These are phyloP conservation scores for Orbilia blumenaviensis DNA, from an alignment of 2,329 filamentous ascomycete genomes.

Conservation along the genomic window DNA sequence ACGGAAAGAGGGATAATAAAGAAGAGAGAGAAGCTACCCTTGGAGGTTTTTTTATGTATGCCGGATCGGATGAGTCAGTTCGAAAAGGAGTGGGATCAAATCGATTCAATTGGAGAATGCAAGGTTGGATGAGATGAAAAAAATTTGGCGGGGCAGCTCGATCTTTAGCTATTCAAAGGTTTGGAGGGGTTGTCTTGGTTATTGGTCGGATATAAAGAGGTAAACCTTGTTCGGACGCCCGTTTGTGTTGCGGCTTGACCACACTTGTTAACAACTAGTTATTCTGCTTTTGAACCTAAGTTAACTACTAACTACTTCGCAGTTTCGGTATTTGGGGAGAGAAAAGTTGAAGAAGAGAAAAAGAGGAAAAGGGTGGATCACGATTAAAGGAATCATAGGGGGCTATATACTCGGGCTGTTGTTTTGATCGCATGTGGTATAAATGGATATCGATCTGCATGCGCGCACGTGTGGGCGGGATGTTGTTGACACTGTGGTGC, in stretches of 20 bases:
- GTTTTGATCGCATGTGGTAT: no score
- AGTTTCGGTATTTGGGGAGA: neutral
- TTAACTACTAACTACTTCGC: no score
- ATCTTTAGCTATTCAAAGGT: neutral
- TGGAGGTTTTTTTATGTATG: slow-evolving; percentile 14
- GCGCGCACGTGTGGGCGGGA: no score
- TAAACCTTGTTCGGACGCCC: slow-evolving; percentile 10
- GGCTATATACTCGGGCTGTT: neutral
- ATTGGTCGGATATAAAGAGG: no score
- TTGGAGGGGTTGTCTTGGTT: neutral
- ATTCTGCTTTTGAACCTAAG: no score
- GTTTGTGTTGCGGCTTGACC: neutral
- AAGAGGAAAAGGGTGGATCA: neutral
- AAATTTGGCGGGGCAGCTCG: slow-evolving; percentile 38
- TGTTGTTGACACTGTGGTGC: slow-evolving; percentile 7
- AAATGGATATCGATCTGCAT: no score
- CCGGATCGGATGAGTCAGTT: slow-evolving; percentile 26
- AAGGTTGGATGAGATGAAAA: neutral
- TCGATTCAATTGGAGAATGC: neutral
- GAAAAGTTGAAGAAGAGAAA: neutral
- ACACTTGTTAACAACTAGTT: neutral
- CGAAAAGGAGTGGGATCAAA: neutral
- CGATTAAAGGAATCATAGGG: neutral
- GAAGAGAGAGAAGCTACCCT: neutral
- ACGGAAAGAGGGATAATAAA: neutral